Evolutionary conservation across 257 asterid genomes (phyloP).

Genomic region (Plantago elongata): DNA sequence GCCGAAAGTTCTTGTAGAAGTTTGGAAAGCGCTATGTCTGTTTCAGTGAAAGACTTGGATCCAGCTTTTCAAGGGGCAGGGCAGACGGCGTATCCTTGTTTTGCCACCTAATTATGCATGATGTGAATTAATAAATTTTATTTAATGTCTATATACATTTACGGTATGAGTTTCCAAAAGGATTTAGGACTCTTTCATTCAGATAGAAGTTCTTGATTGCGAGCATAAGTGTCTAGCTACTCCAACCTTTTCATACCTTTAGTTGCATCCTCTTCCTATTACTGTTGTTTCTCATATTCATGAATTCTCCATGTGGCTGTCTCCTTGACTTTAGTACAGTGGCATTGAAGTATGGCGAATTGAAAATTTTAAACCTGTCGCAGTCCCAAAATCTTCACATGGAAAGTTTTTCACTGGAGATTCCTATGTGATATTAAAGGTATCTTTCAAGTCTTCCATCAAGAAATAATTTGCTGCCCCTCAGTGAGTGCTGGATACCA

Average conservation of each 20-base stretch:
- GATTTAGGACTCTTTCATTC: conserved; percentile 6
- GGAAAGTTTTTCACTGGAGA: conserved; percentile 86
- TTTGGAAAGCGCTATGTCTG: conserved; percentile 55
- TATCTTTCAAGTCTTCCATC: conserved; percentile 20
- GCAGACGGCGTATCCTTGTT: conserved; percentile 88
- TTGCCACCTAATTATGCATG: conserved; percentile 5
- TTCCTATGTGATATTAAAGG: conserved; percentile 86
- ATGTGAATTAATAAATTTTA: background rate
- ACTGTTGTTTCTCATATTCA: conserved; percentile 12
- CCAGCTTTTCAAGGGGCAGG: conserved; percentile 97
- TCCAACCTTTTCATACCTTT: conserved; percentile 3
- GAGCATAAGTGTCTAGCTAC: background rate
- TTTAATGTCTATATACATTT: conserved; percentile 4
- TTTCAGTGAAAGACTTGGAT: conserved; percentile 87
- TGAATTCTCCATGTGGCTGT: conserved; percentile 20
- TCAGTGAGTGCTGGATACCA: background rate
- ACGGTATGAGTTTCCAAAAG: conserved; percentile 10
- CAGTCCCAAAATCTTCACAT: conserved; percentile 59
- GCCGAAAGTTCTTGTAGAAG: conserved; percentile 16
- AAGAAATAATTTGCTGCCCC: conserved; percentile 5
- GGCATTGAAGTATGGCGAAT: conserved; percentile 95
- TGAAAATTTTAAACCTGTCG: conserved; percentile 70
- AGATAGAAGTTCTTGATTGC: background rate
- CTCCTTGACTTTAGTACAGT: conserved; percentile 64
- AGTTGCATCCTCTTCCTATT: conserved; percentile 16